Percentiles rank a stretch among this genome's conserved stretches.
Conservation (phyloP, 106 monocot species). For the Dendrobium huoshanense region DNA sequence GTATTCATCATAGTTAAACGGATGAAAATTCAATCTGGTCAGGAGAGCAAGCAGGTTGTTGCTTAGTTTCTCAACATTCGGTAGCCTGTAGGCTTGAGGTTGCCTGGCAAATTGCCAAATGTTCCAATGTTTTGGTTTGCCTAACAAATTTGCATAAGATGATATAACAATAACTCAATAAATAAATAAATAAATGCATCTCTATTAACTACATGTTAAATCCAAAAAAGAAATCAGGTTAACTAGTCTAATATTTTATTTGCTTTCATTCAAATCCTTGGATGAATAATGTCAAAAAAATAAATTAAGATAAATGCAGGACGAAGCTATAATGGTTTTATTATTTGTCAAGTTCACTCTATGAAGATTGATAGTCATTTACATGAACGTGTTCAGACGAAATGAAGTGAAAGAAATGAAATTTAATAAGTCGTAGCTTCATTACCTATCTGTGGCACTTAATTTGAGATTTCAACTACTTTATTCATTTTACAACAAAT, state of each 20-base stretch:
- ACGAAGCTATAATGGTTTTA: neutral
- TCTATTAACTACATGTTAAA: too few relatives aligned
- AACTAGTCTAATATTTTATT: neutral
- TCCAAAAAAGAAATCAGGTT: neutral
- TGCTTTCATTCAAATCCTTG: neutral
- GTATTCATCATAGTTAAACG: too few relatives aligned
- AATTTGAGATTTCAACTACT: slow-evolving; percentile 1
- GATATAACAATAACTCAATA: too few relatives aligned
- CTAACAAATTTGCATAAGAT: too few relatives aligned
- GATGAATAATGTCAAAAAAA: neutral
- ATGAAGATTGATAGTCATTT: neutral
- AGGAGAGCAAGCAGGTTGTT: too few relatives aligned
- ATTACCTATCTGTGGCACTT: neutral
- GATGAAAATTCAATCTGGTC: too few relatives aligned
- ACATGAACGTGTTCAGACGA: neutral
- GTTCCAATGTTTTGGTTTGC: too few relatives aligned
- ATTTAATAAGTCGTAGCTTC: neutral
- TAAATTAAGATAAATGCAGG: neutral
- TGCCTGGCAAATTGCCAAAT: too few relatives aligned
- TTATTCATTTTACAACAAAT: neutral
- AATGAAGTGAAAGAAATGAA: neutral
- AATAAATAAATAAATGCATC: too few relatives aligned
- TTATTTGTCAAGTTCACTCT: neutral
- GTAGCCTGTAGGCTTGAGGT: too few relatives aligned
- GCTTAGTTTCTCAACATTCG: too few relatives aligned